Conservation (phyloP, 192 early-diverging fungal genomes). For the Coemansia sp. region DNA sequence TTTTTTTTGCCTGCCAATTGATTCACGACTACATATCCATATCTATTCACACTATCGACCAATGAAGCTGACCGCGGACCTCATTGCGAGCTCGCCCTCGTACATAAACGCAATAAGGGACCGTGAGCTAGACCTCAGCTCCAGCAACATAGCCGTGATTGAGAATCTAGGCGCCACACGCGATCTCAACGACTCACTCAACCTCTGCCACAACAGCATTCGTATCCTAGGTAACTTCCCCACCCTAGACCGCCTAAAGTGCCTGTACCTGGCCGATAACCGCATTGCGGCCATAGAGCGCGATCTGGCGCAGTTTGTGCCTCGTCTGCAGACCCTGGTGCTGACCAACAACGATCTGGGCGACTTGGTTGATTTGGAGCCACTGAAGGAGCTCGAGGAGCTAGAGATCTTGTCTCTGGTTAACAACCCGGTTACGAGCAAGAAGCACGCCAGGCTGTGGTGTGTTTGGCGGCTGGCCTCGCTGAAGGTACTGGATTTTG, state of each 20-base stretch:
- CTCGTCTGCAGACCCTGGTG: constrained; percentile 76
- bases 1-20: neutral
- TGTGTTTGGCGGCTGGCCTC: constrained; percentile 73
- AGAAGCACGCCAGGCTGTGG: constrained; percentile 79
- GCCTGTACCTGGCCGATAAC: constrained; percentile 84
- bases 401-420: constrained; percentile 70
- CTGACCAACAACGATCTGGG: constrained; percentile 82
- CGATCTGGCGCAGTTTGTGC: constrained; percentile 63
- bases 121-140: constrained; percentile 85
- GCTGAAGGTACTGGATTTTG: constrained; percentile 86
- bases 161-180: constrained; percentile 96
- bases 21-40: neutral
- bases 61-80: constrained; percentile 78
- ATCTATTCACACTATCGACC: neutral
- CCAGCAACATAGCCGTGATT: constrained; percentile 82
- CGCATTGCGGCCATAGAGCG: constrained; percentile 79
- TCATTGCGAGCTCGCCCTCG: constrained; percentile 63
- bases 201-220: constrained; percentile 92
- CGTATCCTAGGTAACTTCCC: constrained; percentile 87
- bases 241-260: constrained; percentile 66
- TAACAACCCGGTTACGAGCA: constrained; percentile 85
- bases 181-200: constrained; percentile 90
- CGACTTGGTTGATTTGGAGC: constrained; percentile 85
- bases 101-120: constrained; percentile 87
- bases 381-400: constrained; percentile 51